Evolutionary conservation across 805 yeast genomes (phyloP).

Genomic region (Candida succiphila): DNA sequence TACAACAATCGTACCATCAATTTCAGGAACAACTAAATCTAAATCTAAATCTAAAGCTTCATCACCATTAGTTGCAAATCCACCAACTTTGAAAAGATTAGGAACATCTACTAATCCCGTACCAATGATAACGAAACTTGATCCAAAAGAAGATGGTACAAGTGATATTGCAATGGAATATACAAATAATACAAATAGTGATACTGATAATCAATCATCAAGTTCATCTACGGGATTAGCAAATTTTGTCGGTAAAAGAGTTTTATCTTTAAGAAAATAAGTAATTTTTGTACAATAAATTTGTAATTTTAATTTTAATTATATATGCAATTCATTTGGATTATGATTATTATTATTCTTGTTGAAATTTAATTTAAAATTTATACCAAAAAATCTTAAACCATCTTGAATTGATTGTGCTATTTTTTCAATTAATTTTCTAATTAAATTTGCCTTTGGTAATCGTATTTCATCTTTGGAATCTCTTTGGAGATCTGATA

Average conservation of each 20-base stretch:
- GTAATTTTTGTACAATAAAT: background rate
- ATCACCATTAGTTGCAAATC: background rate
- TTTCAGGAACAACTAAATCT: background rate
- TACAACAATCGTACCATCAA: background rate
- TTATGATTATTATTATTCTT: too few relatives aligned
- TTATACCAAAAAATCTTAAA: too few relatives aligned
- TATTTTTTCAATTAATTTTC: background rate
- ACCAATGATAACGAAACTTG: slow-evolving; percentile 22
- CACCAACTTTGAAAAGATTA: slow-evolving; percentile 6
- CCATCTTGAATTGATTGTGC: too few relatives aligned
- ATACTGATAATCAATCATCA: background rate
- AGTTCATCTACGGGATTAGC: slow-evolving; percentile 1
- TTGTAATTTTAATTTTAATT: background rate
- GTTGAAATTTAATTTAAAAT: too few relatives aligned
- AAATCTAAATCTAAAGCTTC: background rate
- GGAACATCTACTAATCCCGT: slow-evolving; percentile 15
- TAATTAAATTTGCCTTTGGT: background rate
- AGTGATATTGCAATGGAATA: slow-evolving; percentile 1
- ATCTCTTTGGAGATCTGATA: slow-evolving; percentile 15
- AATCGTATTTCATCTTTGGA: background rate
- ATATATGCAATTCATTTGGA: too few relatives aligned
- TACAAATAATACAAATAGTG: slow-evolving; percentile 3
- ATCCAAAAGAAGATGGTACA: slow-evolving; percentile 6
- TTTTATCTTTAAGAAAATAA: slow-evolving; percentile 12
- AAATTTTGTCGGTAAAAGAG: slow-evolving; percentile 15